A percentile compares a stretch with the other conserved stretches of the same genome.
Conservation (phyloP, 257 asterid genomes). For the Solanum virginianum region DNA sequence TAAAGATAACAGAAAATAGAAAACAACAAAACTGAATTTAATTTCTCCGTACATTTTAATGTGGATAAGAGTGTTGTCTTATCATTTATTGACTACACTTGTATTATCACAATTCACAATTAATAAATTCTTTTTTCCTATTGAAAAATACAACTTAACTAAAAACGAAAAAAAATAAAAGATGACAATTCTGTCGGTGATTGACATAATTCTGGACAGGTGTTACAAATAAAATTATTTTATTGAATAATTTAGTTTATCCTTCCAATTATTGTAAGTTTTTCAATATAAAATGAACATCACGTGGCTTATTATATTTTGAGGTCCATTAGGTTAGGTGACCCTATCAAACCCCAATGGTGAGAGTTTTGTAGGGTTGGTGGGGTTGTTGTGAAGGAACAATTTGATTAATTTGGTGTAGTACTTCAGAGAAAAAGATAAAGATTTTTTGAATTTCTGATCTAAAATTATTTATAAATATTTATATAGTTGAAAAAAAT, state of each 20-base stretch:
- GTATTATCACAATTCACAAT: neutral
- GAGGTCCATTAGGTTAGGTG: neutral
- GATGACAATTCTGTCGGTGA: neutral
- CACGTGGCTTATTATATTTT: neutral
- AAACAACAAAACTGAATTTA: too few relatives aligned
- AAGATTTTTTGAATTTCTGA: too few relatives aligned
- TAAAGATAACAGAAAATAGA: too few relatives aligned
- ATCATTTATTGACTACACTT: neutral
- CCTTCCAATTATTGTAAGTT: neutral
- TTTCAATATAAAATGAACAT: neutral
- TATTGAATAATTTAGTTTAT: neutral
- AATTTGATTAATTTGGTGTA: neutral
- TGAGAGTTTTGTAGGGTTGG: neutral
- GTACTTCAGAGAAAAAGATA: too few relatives aligned
- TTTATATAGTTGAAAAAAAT: too few relatives aligned
- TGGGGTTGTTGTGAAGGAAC: neutral
- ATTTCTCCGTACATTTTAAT: neutral
- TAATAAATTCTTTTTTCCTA: neutral
- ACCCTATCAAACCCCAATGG: neutral
- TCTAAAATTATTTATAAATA: too few relatives aligned
- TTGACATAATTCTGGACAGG: neutral
- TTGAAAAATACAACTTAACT: neutral
- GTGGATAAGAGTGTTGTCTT: neutral
- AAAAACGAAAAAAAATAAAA: neutral
- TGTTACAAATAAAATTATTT: neutral